These are phyloP conservation scores for Camelina neglecta DNA, from an alignment of 345 rosid species.

Conservation along the genomic window DNA sequence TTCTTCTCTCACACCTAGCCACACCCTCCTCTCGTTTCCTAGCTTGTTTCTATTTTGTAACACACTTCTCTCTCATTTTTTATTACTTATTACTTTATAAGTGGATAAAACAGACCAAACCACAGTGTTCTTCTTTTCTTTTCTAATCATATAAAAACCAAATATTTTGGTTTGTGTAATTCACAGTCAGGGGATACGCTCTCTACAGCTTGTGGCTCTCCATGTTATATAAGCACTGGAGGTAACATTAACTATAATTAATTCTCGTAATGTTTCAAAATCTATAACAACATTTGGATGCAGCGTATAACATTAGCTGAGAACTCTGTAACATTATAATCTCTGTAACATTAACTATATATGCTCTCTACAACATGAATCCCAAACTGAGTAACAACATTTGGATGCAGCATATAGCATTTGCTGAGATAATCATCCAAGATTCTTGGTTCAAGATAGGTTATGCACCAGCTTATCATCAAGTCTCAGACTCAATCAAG, in stretches of 20 bases:
- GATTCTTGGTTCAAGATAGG: constrained; percentile 79
- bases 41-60: no score
- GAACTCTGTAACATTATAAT: no score
- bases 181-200: constrained; percentile 75
- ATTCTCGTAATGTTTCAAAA: background rate
- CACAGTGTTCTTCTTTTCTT: no score
- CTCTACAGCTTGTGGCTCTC: constrained; percentile 94
- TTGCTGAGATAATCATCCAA: constrained; percentile 66
- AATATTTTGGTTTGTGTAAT: background rate
- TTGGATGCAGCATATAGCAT: constrained; percentile 62
- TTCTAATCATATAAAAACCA: no score
- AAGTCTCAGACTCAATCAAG: constrained; percentile 66
- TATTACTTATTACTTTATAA: no score
- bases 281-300: background rate
- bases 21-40: no score
- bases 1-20: no score
- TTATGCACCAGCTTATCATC: constrained; percentile 61
- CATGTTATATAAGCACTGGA: constrained; percentile 90
- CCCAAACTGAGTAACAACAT: background rate
- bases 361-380: background rate
- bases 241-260: constrained; percentile 47
- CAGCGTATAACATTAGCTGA: no score
- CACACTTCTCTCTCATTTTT: no score
- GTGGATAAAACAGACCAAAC: no score
- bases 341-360: no score